A percentile compares a stretch with the other conserved stretches of the same genome.
Evolutionary conservation across 108 stramenopile genomes (phyloP).

Genomic region (Bacterosira constricta): DNA sequence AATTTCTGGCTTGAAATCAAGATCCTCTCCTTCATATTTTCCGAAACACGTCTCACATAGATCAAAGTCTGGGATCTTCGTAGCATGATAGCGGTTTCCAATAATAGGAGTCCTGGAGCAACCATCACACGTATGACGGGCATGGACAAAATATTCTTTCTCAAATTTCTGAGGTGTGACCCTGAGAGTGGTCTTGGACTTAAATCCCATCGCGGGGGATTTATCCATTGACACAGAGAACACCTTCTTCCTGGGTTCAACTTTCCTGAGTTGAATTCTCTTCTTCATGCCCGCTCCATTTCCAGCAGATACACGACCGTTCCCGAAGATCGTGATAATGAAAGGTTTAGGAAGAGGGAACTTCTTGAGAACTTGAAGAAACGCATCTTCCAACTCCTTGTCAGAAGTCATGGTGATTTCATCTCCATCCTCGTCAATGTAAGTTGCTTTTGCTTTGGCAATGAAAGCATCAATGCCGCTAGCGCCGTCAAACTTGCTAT

Average conservation of each 20-base stretch:
- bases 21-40: constrained; percentile 73
- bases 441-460: constrained; percentile 47
- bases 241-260: neutral
- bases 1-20: constrained; percentile 67
- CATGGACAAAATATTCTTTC: constrained; percentile 55
- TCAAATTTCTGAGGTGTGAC: constrained; percentile 2
- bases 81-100: constrained; percentile 81
- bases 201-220: neutral
- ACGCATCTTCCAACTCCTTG: constrained; percentile 73
- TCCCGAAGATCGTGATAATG: constrained; percentile 41
- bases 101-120: constrained; percentile 82
- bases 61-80: constrained; percentile 85
- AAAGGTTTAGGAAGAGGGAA: constrained; percentile 54
- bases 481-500: constrained; percentile 11
- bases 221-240: constrained; percentile 1
- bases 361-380: constrained; percentile 56
- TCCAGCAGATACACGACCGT: neutral
- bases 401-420: constrained; percentile 64
- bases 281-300: neutral
- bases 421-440: constrained; percentile 80
- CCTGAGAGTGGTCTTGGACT: neutral
- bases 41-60: constrained; percentile 67
- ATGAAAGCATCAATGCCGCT: constrained; percentile 22
- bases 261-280: constrained; percentile 6
- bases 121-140: constrained; percentile 87